Base-by-base conservation (phyloP, 2,329 filamentous ascomycete genomes). In the Sporothrix schenckii region DNA sequence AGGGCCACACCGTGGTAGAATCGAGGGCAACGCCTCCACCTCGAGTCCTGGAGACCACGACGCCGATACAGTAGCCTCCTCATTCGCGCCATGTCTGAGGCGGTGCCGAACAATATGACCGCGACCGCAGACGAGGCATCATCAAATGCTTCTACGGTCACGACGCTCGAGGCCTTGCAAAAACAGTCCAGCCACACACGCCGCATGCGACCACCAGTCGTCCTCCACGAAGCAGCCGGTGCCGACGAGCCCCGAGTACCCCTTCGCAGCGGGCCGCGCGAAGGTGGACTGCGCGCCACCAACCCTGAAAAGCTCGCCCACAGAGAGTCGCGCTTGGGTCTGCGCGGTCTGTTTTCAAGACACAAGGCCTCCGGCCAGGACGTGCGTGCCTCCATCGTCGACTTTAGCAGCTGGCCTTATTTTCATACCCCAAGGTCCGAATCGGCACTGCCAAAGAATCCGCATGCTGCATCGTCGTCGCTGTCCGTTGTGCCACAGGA, bases 281-380 rank as follows among this genome's bases (percentile, higher is more conserved):
- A 50, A 49, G 44, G 41, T 7, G 41, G 24, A 34, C 44, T 49
- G 6, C 39, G 58, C 58, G 24, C 44, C 16, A 27, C 63, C 27
- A 80, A 76, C 27, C 21, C 71, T 30, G 66, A 81, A 61, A 85
- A 81, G 74, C 74, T 81, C 30, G 77, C 76, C 69, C 83, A 80
- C 75, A 80, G 85, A 72, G 85, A 87, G 72, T 87, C 86, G 19
- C 84, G 81, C 71, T 75, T 87, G 66, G 85, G 83, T 3, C 76
- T 88, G 65, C 80, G 84, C 68, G 83, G 78, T 72, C 80, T 88
- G 10, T 88, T 88, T 21, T 16, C 66, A 9, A 30, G 52, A 16
- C 72, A 71, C 68, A 72, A 70, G 34, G 10, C 79, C n/a, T 76
- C 77, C 11, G 79, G 24, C 39, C 65, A 68, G 2, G 68, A 72